phyloP scores from a whole-genome alignment of 2,329 filamentous ascomycete genomes.

The Chaetomium sp. region DNA sequence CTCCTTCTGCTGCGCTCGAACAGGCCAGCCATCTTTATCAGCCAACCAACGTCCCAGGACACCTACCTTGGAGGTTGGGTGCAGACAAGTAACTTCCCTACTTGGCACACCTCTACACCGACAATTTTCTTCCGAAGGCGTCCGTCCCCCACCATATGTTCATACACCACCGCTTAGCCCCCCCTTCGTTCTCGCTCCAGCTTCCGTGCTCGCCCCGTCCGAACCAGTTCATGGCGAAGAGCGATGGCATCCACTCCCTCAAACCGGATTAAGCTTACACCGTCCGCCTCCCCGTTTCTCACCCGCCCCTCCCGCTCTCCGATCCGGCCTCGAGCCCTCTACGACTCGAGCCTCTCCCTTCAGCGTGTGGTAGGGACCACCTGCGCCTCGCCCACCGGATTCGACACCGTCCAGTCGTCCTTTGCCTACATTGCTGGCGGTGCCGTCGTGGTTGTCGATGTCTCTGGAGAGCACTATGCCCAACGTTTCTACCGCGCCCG shows the following conservation, averaged over 20 bases:
- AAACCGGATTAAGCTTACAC: slow-evolving; percentile 61
- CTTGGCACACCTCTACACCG: background rate
- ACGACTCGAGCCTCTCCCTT: slow-evolving; percentile 62
- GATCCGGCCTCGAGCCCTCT: slow-evolving; percentile 41
- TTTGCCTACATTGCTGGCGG: slow-evolving; percentile 93
- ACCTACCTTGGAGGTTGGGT: too few species aligned
- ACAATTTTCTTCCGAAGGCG: background rate
- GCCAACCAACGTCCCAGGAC: background rate
- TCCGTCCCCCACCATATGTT: slow-evolving; percentile 9
- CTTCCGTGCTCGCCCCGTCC: slow-evolving; percentile 5
- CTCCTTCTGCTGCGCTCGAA: slow-evolving; percentile 7
- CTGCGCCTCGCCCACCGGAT: slow-evolving; percentile 74
- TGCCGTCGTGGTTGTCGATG: slow-evolving; percentile 80
- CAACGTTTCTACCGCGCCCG: slow-evolving; percentile 90
- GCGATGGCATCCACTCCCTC: slow-evolving; percentile 54
- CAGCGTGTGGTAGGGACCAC: slow-evolving; percentile 88
- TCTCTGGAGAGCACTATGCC: slow-evolving; percentile 59
- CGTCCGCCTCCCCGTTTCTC: slow-evolving; percentile 67
- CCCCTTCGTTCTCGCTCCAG: background rate
- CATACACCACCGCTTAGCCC: slow-evolving; percentile 8
- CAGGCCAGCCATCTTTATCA: background rate
- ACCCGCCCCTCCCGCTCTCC: slow-evolving; percentile 59
- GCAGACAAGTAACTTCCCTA: too few species aligned
- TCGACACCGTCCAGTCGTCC: slow-evolving; percentile 69
- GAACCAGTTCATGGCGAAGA: slow-evolving; percentile 44